Evolutionary conservation across 176 grass and related monocot genomes (phyloP).

Genomic region (Themeda triandra): DNA sequence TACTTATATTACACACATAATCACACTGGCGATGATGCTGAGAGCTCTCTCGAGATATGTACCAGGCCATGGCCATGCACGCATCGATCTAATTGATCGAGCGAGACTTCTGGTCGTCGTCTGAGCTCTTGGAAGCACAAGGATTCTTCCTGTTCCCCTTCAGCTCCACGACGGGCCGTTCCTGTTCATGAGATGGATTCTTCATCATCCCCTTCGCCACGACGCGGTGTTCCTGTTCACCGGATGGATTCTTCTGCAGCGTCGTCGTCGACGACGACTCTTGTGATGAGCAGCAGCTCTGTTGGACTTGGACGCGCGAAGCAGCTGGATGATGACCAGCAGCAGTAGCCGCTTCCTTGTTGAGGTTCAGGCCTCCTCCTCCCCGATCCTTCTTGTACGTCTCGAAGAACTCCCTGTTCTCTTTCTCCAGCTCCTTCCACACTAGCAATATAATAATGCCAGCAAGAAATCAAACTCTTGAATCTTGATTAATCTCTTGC

Average conservation of each 20-base stretch:
- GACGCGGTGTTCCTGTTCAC: background rate
- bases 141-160: background rate
- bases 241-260: background rate
- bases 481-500: background rate
- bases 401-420: conserved; percentile 85
- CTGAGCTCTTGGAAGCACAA: background rate
- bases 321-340: background rate
- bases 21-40: background rate
- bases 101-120: too few species aligned
- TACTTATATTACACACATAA: background rate
- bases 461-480: background rate
- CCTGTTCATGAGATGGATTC: background rate
- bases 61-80: too few species aligned
- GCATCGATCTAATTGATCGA: too few species aligned
- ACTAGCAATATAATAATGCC: conserved; percentile 26
- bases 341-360: background rate
- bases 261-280: background rate
- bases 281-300: background rate
- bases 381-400: conserved; percentile 47
- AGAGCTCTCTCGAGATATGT: background rate
- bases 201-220: background rate
- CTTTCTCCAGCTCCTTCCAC: conserved; percentile 85
- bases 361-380: background rate
- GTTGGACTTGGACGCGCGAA: background rate
- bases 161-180: background rate